Conservation (phyloP, 1,284 basidiomycete species). For the Mrakiaceae sp. region DNA sequence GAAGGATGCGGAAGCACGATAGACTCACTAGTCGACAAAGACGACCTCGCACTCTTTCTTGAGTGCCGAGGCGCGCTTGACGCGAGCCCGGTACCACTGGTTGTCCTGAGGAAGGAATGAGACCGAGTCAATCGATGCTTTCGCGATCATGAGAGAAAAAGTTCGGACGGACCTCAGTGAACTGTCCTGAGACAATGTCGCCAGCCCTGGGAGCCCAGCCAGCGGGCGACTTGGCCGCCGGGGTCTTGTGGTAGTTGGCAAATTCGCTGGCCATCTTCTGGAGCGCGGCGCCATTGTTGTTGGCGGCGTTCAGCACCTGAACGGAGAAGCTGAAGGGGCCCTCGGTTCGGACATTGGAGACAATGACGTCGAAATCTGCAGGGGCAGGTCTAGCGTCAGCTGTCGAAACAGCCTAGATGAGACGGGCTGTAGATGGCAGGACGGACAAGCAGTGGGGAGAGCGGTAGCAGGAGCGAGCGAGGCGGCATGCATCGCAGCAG, state of each 20-base stretch:
- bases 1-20: not conserved
- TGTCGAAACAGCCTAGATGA: not conserved
- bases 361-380: conserved; percentile 58
- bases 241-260: conserved; percentile 63
- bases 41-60: conserved; percentile 50
- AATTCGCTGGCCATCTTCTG: conserved; percentile 93
- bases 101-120: conserved; percentile 62
- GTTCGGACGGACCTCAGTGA: conserved; percentile 24
- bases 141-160: not conserved
- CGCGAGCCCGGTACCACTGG: conserved; percentile 85
- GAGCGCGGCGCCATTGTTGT: conserved; percentile 73
- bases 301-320: conserved; percentile 63
- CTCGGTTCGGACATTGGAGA: conserved; percentile 74
- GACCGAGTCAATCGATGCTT: conserved; percentile 15
- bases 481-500: conserved; percentile 37
- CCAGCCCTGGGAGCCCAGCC: conserved; percentile 68
- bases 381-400: not conserved
- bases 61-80: conserved; percentile 63
- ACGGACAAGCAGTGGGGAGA: conserved; percentile 6
- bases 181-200: conserved; percentile 70
- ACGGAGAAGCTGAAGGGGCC: conserved; percentile 78
- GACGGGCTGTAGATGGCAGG: not conserved
- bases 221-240: conserved; percentile 43
- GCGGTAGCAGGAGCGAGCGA: conserved; percentile 48
- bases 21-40: conserved; percentile 35